A percentile compares a stretch with the other conserved stretches of the same genome.
Conservation (phyloP, 495 filamentous ascomycete species). For the Aspergillus homomorphus region DNA sequence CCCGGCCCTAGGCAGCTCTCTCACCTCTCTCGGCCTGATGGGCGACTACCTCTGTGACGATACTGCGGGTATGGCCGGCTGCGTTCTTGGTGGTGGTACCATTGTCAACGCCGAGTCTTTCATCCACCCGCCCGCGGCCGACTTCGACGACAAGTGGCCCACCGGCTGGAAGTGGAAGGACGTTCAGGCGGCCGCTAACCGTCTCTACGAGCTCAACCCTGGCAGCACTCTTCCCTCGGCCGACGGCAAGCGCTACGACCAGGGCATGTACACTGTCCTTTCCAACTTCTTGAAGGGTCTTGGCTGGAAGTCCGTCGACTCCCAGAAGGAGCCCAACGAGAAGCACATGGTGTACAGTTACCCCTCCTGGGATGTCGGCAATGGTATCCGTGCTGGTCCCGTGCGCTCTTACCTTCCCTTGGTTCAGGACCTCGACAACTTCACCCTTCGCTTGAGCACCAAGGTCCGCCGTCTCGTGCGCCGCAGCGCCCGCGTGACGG, state of each 20-base stretch:
- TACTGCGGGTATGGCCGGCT: conserved; percentile 73
- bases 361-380: conserved; percentile 61
- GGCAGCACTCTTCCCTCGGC: conserved; percentile 62
- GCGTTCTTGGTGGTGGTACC: conserved; percentile 74
- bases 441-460: conserved; percentile 63
- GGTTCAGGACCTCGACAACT: conserved; percentile 59
- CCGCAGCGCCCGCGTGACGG: conserved; percentile 55
- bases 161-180: conserved; percentile 63
- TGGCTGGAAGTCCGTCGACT: conserved; percentile 58
- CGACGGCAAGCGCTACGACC: conserved; percentile 65
- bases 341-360: conserved; percentile 65
- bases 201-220: conserved; percentile 63
- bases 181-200: conserved; percentile 49
- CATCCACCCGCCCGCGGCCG: conserved; percentile 54
- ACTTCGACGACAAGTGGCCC: conserved; percentile 73
- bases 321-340: conserved; percentile 53
- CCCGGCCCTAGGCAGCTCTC: conserved; percentile 60
- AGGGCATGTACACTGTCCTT: conserved; percentile 59
- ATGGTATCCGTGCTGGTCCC: conserved; percentile 65
- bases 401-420: conserved; percentile 66
- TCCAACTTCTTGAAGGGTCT: conserved; percentile 44
- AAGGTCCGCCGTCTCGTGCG: conserved; percentile 61
- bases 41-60: conserved; percentile 57
- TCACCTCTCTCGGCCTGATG: conserved; percentile 64
- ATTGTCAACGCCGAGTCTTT: conserved; percentile 68